Base-by-base conservation (phyloP, 2,329 filamentous ascomycete species). In the Pyrenochaeta sp. region DNA sequence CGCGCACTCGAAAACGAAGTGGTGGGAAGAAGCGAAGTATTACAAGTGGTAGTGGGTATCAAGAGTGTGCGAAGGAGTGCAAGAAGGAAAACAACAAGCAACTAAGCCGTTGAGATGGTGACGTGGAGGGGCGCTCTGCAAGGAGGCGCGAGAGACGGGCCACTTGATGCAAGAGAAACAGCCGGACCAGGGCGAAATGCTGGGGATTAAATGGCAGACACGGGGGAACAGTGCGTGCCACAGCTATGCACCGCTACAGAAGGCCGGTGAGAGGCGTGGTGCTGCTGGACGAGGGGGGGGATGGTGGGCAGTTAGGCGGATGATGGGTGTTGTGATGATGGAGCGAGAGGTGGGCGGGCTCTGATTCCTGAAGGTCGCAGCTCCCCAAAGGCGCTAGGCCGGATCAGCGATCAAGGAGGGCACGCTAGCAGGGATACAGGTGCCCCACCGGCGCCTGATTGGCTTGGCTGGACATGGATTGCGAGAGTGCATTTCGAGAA, bases 81-180 rank as follows among this genome's bases (percentile, higher is more conserved):
- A 69, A 70, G 70, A 77, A 73, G 69, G 52, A 59, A 66, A 74
- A 61, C 59, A 66, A 65, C 67, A 64, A 62, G 66, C 68, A 68
- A 62, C 65, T 65, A 68, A 72, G 67, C 62, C 60, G 61, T 68
- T 65, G 65, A 56, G 63, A 67, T 72, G 64, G 71, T 74, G 74
- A 74, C 69, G 72, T 72, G 69, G 62, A 62, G 53, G 63, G 55
- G 57, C 56, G 58, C 32, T 56, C 39, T 62, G 64, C 61, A 67
- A 68, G 64, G 68, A 68, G 69, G 69, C 62, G 69, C 68, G 69
- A 71, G 19, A 68, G 72, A 73, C 71, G 52, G 68, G 65, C 67
- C 65, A 65, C 60, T 59, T 61, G 68, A 70, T 65, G 68, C 65
- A 61, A 53, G 49, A 50, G 58, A 53, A 64, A 61, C 59, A 55